phyloP scores from a whole-genome alignment of 306 rosid genomes.

The Gastrolobium villosum region DNA sequence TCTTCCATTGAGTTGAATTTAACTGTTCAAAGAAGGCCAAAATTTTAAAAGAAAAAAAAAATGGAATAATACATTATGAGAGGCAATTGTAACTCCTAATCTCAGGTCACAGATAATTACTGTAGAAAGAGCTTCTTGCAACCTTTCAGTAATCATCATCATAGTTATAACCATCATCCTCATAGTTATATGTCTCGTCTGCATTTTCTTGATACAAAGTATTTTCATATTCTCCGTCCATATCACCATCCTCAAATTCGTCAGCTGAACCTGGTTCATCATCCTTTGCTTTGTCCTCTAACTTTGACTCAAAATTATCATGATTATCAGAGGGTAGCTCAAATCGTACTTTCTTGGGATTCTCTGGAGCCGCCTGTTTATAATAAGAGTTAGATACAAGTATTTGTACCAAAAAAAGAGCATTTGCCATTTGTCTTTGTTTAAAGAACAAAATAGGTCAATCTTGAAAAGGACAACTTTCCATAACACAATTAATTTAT shows the following conservation, averaged over 20 bases:
- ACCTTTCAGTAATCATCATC: slow-evolving; percentile 37
- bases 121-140: slow-evolving; percentile 15
- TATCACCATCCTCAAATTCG: slow-evolving; percentile 27
- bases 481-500: background rate
- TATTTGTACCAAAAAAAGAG: slow-evolving; percentile 6
- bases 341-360: slow-evolving; percentile 48
- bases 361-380: slow-evolving; percentile 43
- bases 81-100: background rate
- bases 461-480: slow-evolving; percentile 22
- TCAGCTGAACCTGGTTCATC: slow-evolving; percentile 26
- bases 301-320: slow-evolving; percentile 31
- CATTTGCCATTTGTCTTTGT: background rate
- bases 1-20: too few species aligned
- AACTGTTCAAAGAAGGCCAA: too few species aligned
- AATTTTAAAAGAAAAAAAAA: too few species aligned
- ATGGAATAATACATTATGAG: background rate
- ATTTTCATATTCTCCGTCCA: slow-evolving; percentile 26
- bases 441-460: background rate
- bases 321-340: slow-evolving; percentile 34
- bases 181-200: slow-evolving; percentile 35
- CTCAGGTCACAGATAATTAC: background rate
- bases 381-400: slow-evolving; percentile 10
- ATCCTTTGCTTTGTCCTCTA: slow-evolving; percentile 32
- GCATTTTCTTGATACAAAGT: slow-evolving; percentile 41
- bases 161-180: slow-evolving; percentile 27